A percentile compares a stretch with the other conserved stretches of the same genome.
phyloP scores from a whole-genome alignment of 2,329 filamentous ascomycete species.

The Coleophoma cylindrospora region DNA sequence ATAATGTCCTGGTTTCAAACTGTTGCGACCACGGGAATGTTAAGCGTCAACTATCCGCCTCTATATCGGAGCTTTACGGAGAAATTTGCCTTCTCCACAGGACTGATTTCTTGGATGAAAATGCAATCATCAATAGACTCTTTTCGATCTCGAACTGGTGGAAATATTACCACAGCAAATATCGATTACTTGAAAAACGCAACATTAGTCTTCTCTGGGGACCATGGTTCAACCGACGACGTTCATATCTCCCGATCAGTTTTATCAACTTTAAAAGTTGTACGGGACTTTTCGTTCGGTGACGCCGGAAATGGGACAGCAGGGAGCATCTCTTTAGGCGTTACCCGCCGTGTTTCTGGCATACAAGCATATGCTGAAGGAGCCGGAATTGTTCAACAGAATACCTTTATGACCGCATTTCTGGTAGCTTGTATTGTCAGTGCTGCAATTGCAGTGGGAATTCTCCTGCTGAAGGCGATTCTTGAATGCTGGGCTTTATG shows the following conservation, averaged over 20 bases:
- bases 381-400: slow-evolving; percentile 74
- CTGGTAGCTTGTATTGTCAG: slow-evolving; percentile 81
- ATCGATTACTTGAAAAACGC: slow-evolving; percentile 67
- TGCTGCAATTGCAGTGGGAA: slow-evolving; percentile 72
- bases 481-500: slow-evolving; percentile 84
- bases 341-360: slow-evolving; percentile 49
- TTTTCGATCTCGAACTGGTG: slow-evolving; percentile 74
- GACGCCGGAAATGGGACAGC: slow-evolving; percentile 48
- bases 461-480: slow-evolving; percentile 82
- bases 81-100: slow-evolving; percentile 88
- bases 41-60: slow-evolving; percentile 77
- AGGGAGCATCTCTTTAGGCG: slow-evolving; percentile 34
- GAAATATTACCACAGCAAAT: slow-evolving; percentile 72
- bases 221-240: neutral
- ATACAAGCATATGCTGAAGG: slow-evolving; percentile 75
- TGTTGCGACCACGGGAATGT: slow-evolving; percentile 90
- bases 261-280: slow-evolving; percentile 47
- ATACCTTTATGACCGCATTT: slow-evolving; percentile 91
- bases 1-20: slow-evolving; percentile 85
- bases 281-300: slow-evolving; percentile 33
- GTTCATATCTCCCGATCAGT: slow-evolving; percentile 32
- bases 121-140: slow-evolving; percentile 76
- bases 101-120: slow-evolving; percentile 70
- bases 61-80: slow-evolving; percentile 82
- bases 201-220: slow-evolving; percentile 65